A percentile compares a stretch with the other conserved stretches of the same genome.
Evolutionary conservation across 2,329 filamentous ascomycete genomes (phyloP).

Genomic region (Exophiala sideris): DNA sequence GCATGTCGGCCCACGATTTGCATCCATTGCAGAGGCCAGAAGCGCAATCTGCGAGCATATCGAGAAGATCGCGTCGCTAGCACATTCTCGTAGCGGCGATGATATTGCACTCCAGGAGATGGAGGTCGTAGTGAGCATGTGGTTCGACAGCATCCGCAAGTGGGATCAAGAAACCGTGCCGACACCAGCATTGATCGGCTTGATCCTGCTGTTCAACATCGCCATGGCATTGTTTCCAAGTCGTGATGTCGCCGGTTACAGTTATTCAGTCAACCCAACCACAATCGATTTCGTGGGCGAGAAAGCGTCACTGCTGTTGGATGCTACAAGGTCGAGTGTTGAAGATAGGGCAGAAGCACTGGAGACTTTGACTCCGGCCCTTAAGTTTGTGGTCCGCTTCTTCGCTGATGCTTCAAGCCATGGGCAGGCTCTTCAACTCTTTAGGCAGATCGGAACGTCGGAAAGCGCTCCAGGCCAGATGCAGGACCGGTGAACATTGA

Average conservation of each 20-base stretch:
- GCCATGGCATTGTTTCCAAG: conserved; percentile 7
- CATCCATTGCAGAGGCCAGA: conserved; percentile 3
- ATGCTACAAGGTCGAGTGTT: neutral
- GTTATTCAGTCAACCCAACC: conserved; percentile 1
- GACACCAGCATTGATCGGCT: neutral
- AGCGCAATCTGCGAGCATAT: neutral
- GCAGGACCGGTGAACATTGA: too few species aligned
- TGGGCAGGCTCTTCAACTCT: neutral
- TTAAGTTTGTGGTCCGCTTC: conserved; percentile 4
- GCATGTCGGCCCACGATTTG: neutral
- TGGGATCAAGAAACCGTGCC: conserved; percentile 2
- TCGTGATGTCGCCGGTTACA: conserved; percentile 7
- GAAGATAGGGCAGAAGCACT: neutral
- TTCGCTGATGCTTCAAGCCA: neutral
- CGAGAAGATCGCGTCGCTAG: neutral
- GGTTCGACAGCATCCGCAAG: conserved; percentile 2
- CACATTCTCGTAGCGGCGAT: neutral
- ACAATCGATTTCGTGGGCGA: conserved; percentile 10
- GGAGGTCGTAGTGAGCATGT: neutral
- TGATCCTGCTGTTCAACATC: conserved; percentile 10
- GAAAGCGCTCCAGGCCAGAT: too few species aligned
- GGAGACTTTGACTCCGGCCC: neutral
- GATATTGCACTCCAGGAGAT: neutral
- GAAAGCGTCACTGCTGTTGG: neutral
- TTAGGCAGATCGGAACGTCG: too few species aligned